Conservation (phyloP, 768 basidiomycete genomes). For the Psilocybe cubensis region DNA sequence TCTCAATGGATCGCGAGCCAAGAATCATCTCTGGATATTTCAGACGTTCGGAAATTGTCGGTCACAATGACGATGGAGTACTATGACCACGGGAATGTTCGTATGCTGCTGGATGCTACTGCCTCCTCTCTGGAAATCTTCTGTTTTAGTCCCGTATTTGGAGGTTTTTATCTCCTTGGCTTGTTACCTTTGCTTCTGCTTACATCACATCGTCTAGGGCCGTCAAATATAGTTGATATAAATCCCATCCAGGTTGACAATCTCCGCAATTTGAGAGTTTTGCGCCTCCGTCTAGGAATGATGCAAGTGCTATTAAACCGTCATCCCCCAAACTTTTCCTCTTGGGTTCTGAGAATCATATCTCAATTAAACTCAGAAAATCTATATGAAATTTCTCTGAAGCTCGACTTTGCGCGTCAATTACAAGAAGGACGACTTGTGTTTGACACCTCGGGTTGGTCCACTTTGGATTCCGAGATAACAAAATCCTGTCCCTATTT, state of each 20-base stretch:
- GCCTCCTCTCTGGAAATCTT: slow-evolving; percentile 2
- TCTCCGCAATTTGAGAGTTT: background rate
- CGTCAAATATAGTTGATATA: background rate
- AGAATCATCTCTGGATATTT: background rate
- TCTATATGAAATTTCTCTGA: background rate
- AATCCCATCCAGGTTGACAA: background rate
- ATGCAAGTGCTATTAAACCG: background rate
- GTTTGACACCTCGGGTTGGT: background rate
- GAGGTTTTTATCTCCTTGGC: background rate
- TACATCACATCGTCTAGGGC: background rate
- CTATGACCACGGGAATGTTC: slow-evolving; percentile 8
- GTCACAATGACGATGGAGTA: slow-evolving; percentile 13
- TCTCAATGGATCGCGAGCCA: slow-evolving; percentile 2
- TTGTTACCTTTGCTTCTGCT: background rate
- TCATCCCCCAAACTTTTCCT: background rate
- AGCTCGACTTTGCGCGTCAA: background rate
- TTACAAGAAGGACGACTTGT: background rate
- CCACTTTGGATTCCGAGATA: background rate
- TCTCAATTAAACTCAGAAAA: background rate
- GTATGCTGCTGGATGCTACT: slow-evolving; percentile 3
- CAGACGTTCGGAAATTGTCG: background rate
- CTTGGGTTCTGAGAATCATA: background rate
- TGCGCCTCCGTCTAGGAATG: background rate
- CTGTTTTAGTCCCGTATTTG: slow-evolving; percentile 10
- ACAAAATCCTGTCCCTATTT: background rate